Conservation (phyloP, 192 early-diverging fungal genomes). For the Mortierella claussenii region DNA sequence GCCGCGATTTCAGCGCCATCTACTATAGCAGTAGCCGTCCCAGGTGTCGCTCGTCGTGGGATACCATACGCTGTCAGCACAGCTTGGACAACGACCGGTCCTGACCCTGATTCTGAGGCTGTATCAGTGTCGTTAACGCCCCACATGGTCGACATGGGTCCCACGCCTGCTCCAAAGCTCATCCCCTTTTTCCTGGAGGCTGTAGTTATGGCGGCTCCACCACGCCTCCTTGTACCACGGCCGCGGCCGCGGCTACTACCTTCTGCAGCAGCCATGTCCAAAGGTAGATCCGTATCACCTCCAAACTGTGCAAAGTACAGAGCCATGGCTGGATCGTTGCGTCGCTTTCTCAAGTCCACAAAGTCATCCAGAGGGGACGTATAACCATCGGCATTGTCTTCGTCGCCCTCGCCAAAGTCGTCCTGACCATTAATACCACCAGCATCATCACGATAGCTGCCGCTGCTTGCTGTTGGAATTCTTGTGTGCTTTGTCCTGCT, state of each 20-base stretch:
- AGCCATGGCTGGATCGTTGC: slow-evolving; percentile 31
- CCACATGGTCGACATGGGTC: slow-evolving; percentile 1
- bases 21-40: not conserved
- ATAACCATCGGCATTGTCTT: slow-evolving; percentile 4
- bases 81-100: too few species aligned
- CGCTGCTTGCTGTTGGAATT: too few species aligned
- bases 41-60: not conserved
- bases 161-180: slow-evolving; percentile 24
- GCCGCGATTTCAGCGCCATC: not conserved
- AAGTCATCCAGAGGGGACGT: slow-evolving; percentile 34
- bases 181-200: not conserved
- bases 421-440: not conserved
- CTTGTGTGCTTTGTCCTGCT: too few species aligned
- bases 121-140: not conserved
- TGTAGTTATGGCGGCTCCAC: not conserved
- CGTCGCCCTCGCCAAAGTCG: not conserved
- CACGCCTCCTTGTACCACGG: not conserved
- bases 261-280: slow-evolving; percentile 8
- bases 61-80: slow-evolving; percentile 13
- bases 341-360: slow-evolving; percentile 34
- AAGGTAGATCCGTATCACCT: not conserved
- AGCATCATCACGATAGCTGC: too few species aligned
- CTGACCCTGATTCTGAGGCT: not conserved
- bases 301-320: slow-evolving; percentile 52
- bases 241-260: slow-evolving; percentile 19